Evolutionary conservation across 1,284 basidiomycete genomes (phyloP).

Genomic region (Laetiporus sulphureus): DNA sequence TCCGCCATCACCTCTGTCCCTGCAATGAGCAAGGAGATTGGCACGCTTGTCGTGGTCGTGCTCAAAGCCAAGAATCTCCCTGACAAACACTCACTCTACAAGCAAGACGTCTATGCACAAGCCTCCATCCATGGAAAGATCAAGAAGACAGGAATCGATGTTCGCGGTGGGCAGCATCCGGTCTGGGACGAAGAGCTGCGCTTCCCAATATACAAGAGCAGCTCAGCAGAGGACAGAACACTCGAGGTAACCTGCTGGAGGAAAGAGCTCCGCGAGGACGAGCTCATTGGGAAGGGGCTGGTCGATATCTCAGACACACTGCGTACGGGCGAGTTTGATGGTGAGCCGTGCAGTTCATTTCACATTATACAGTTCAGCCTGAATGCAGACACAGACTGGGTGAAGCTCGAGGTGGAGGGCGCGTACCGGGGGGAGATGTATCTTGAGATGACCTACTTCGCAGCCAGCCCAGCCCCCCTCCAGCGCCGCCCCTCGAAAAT

Average conservation of each 20-base stretch:
- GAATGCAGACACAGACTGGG: conserved; percentile 51
- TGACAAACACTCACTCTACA: conserved; percentile 69
- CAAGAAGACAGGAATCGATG: conserved; percentile 53
- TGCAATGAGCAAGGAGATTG: conserved; percentile 37
- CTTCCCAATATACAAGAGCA: conserved; percentile 46
- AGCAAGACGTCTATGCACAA: conserved; percentile 68
- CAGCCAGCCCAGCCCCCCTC: conserved; percentile 46
- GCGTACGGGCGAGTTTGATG: conserved; percentile 70
- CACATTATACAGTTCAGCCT: neutral
- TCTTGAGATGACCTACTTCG: conserved; percentile 73
- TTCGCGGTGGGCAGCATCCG: conserved; percentile 72
- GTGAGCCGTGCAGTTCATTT: conserved; percentile 30
- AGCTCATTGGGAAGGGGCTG: conserved; percentile 53
- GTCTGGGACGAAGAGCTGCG: conserved; percentile 72
- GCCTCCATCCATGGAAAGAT: conserved; percentile 36
- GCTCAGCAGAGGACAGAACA: conserved; percentile 41
- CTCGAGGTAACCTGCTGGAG: conserved; percentile 61
- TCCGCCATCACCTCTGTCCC: too few relatives aligned
- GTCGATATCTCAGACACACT: conserved; percentile 64
- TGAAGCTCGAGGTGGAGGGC: conserved; percentile 48
- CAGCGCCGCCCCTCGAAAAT: conserved; percentile 41
- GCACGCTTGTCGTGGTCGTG: conserved; percentile 67
- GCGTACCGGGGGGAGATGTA: conserved; percentile 63
- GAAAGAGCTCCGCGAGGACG: conserved; percentile 53
- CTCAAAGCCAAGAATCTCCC: conserved; percentile 68